Evolutionary conservation across 2,329 filamentous ascomycete genomes (phyloP), one percentile per base, ranked within the genome.

Genomic region (Ophiosphaerella korrae): DNA sequence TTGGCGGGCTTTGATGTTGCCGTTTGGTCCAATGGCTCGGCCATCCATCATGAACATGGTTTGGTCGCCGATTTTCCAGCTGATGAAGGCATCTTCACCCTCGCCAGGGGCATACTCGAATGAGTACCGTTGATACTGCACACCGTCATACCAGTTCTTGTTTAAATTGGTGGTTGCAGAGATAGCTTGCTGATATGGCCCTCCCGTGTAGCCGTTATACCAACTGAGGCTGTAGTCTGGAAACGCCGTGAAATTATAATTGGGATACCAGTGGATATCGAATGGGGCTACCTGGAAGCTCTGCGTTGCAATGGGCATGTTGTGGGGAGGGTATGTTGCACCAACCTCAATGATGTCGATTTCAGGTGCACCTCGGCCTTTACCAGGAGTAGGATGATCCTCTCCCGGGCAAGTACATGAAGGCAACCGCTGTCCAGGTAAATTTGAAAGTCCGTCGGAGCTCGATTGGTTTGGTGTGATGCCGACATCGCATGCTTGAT

Each of bases 111-210:
- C 71, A 53, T 84, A 84, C 53, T 84, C 82, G 48, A 81, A 84
- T 1, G 79, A 77, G 63, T 81, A 84, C 42, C 77, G 81, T 58
- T 84, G 82, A 58, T 83, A 84, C 16, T 73, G 66, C 12, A 76
- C 74, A 4, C 79, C 78, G 50, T 84, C 80, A 48, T 80, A 84
- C 82, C 82, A 84, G 8, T 76, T 58, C 52, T 79, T 80, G 63
- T 84, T 84, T 9, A 84, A 70, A 42, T 78, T 76, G 0, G 80
- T 81, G 9, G 80, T 80, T 5, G 75, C 80, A n/a, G 78, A 82
- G 11, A 84, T 74, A 29, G 81, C 81, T 66, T 84, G 80, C 58
- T 84, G 81, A 53, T 73, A 83, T 2, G 80, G 79, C 1, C 81
- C 81, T 14, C 82, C 82, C 24, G 75, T 77, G 57, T 82, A 84